These are phyloP conservation scores for Geotrichum klebahnii DNA, from an alignment of 1,139 yeast genomes.

Conservation along the genomic window DNA sequence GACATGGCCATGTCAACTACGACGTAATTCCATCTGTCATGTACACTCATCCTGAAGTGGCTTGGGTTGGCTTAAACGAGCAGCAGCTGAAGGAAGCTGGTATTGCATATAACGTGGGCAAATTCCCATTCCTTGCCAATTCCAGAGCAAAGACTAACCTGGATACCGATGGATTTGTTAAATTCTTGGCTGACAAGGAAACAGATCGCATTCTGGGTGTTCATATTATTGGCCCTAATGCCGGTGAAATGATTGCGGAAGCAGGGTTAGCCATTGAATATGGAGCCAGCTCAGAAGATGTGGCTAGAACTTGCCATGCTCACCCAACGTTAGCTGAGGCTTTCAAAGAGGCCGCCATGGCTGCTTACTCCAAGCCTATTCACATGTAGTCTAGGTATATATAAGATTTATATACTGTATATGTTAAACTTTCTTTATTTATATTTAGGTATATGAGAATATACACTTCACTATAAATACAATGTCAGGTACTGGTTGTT, in stretches of 20 bases:
- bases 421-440: too few relatives aligned
- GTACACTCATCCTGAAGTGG: constrained; percentile 99
- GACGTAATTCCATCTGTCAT: constrained; percentile 96
- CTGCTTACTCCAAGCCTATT: constrained; percentile 85
- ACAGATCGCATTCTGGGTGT: constrained; percentile 95
- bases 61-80: constrained; percentile 97
- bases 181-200: constrained; percentile 92
- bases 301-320: constrained; percentile 96
- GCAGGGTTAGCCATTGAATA: constrained; percentile 96
- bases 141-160: constrained; percentile 98
- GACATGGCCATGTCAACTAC: constrained; percentile 97
- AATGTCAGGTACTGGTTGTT: too few relatives aligned
- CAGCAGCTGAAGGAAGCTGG: constrained; percentile 94
- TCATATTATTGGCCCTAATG: constrained; percentile 96
- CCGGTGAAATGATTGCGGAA: constrained; percentile 99
- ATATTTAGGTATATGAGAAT: too few relatives aligned
- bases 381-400: constrained; percentile 62
- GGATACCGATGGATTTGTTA: constrained; percentile 96
- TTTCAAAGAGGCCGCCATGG: constrained; percentile 95
- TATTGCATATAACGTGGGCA: constrained; percentile 86
- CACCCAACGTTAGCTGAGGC: constrained; percentile 98
- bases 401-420: too few relatives aligned
- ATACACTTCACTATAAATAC: too few relatives aligned
- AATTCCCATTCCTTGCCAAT: constrained; percentile 97
- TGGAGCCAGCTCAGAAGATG: constrained; percentile 97